Evolutionary conservation across 2,329 filamentous ascomycete species (phyloP), one percentile per base, ranked within the genome.

Genomic region (Aspergillus tanneri): DNA sequence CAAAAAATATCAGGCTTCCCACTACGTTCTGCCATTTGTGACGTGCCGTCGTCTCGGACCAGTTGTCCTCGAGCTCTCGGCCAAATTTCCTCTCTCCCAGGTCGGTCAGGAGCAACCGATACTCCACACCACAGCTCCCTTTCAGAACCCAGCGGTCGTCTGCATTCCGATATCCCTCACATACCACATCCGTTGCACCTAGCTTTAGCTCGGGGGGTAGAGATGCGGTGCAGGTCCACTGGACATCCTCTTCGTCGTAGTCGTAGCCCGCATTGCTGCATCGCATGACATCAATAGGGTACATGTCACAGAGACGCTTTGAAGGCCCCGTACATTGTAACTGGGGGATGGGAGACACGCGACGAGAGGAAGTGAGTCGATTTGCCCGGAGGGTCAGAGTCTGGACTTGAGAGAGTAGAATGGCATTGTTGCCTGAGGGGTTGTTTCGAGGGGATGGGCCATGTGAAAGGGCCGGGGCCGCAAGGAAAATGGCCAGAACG

Each of bases 41-140:
- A 21, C 28, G 12, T 25, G 23, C 22, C 7, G 9, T 39, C 23
- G 8, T 9, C 36, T 58, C 44, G 57, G 59, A 48, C 60, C 66
- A 58, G 25, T 56, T 19, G 60, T 70, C 21, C 62, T 65, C 36
- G 61, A 72, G 35, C 66, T 82, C 62, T 28, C 79, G 66, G 1
- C 86, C 88, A 66, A 86, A 91, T 58, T 78, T 82, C 58, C 79
- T 71, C 71, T 91, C 84, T 3, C 93, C 93, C 52, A 79, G 76
- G 9, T 86, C 83, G 1, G 91, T 97, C 43, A 97, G 74, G 0
- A 87, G 69, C 5, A 97, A 71, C 11, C 86, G 79, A 70, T 97
- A 97, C 71, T 96, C 89, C 19, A 96, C 91, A 11, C 87, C 93
- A 70, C 92, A 97, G 68, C 88, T 93, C 18, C 93, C 93, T 62